A percentile compares a stretch with the other conserved stretches of the same genome.
Conservation (phyloP, 2,329 filamentous ascomycete genomes). For the Sporothrix protearum region DNA sequence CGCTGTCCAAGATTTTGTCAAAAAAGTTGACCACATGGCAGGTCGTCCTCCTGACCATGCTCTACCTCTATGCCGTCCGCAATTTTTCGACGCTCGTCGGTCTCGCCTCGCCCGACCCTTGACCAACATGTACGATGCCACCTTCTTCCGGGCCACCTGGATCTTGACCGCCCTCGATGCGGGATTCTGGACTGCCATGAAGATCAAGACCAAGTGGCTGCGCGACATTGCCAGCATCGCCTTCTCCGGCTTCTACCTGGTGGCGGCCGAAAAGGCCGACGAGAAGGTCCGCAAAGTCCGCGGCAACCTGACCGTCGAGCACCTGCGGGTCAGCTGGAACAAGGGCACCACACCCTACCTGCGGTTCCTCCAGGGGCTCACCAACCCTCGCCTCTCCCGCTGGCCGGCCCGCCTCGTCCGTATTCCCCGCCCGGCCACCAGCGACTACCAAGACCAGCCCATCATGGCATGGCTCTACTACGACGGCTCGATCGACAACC, state of each 20-base stretch:
- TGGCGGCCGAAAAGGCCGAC: slow-evolving; percentile 89
- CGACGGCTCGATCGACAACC: slow-evolving; percentile 65
- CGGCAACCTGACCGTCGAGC: slow-evolving; percentile 81
- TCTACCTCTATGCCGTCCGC: slow-evolving; percentile 85
- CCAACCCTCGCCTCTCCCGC: slow-evolving; percentile 74
- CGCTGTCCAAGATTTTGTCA: slow-evolving; percentile 68
- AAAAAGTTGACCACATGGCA: slow-evolving; percentile 81
- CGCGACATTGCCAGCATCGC: slow-evolving; percentile 77
- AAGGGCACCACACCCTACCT: slow-evolving; percentile 89
- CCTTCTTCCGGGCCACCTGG: slow-evolving; percentile 97
- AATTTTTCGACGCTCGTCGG: slow-evolving; percentile 93
- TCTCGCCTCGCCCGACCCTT: slow-evolving; percentile 89
- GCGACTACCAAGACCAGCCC: slow-evolving; percentile 72
- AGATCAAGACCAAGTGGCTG: slow-evolving; percentile 72
- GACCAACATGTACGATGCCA: slow-evolving; percentile 85
- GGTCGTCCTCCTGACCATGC: slow-evolving; percentile 77
- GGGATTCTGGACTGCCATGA: slow-evolving; percentile 98
- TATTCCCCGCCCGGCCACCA: slow-evolving; percentile 75
- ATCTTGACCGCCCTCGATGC: slow-evolving; percentile 90
- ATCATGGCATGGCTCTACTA: slow-evolving; percentile 91
- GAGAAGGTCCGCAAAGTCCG: slow-evolving; percentile 93
- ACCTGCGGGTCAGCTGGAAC: slow-evolving; percentile 90
- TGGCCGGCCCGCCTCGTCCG: slow-evolving; percentile 79
- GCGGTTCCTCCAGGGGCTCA: slow-evolving; percentile 63
- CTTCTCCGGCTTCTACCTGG: slow-evolving; percentile 85